Percentiles rank a stretch among this genome's conserved stretches.
phyloP scores from a whole-genome alignment of 352 stramenopile genomes.

The Phytopythium cucurbitacearum region DNA sequence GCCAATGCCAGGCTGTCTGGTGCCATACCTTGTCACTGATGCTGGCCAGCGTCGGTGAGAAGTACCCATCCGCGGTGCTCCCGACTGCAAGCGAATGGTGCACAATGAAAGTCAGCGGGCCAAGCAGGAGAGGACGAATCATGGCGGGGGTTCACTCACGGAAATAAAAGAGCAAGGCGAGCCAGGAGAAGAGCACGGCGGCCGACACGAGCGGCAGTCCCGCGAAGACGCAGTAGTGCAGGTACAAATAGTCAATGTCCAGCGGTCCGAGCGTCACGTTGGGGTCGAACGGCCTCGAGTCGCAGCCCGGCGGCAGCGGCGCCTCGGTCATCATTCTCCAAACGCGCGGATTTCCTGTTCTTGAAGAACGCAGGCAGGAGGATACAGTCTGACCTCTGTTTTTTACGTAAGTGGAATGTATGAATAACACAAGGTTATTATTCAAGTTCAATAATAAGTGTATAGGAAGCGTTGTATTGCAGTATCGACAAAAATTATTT shows the following conservation, averaged over 20 bases:
- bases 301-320: constrained; percentile 14
- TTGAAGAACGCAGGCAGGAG: no score
- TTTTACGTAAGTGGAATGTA: no score
- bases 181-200: constrained; percentile 54
- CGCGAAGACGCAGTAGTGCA: constrained; percentile 69
- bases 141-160: constrained; percentile 26
- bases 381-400: no score
- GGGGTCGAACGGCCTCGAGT: constrained; percentile 28
- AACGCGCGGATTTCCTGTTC: no score
- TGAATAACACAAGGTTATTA: no score
- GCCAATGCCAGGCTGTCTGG: constrained; percentile 1
- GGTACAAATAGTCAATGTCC: constrained; percentile 71
- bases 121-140: not conserved
- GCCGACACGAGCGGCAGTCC: constrained; percentile 46
- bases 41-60: constrained; percentile 94
- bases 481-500: no score
- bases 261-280: constrained; percentile 73
- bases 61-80: constrained; percentile 97
- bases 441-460: no score
- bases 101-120: not conserved
- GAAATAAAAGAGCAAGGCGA: constrained; percentile 79
- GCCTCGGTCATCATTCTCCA: not conserved
- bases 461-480: no score
- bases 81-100: constrained; percentile 65
- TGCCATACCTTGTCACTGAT: constrained; percentile 87